These are phyloP conservation scores for Biscutella laevigata DNA, from an alignment of 441 rosid species.

Conservation along the genomic window DNA sequence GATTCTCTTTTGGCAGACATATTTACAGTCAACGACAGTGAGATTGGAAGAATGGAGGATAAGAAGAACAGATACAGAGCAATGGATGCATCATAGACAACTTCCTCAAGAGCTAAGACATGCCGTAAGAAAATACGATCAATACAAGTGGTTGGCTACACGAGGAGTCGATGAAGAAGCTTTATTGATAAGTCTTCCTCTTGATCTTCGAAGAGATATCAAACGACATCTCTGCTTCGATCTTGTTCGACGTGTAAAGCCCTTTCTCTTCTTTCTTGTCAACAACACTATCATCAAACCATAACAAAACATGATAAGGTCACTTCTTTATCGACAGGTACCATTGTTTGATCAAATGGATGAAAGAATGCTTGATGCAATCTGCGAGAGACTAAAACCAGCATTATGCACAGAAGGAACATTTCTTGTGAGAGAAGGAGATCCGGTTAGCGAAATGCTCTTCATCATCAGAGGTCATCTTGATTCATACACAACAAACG, in stretches of 20 bases:
- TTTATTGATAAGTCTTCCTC: conserved; percentile 63
- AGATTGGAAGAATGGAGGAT: conserved; percentile 87
- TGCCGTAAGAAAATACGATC: conserved; percentile 66
- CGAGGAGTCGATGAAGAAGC: conserved; percentile 83
- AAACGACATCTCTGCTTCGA: conserved; percentile 85
- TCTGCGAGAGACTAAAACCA: conserved; percentile 57
- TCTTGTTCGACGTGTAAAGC: conserved; percentile 73
- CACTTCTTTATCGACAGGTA: conserved; percentile 40
- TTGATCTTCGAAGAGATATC: conserved; percentile 74
- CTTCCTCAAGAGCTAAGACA: conserved; percentile 58
- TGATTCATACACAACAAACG: conserved; percentile 63
- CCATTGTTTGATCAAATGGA: conserved; percentile 70
- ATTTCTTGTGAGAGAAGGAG: conserved; percentile 55
- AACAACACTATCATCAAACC: no score
- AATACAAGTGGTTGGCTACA: conserved; percentile 82
- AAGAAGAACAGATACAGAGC: conserved; percentile 74
- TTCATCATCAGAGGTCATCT: conserved; percentile 60
- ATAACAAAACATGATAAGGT: no score
- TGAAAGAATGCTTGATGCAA: conserved; percentile 57
- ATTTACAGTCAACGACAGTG: conserved; percentile 71
- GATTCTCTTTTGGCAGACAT: conserved; percentile 67
- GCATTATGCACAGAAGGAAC: conserved; percentile 51
- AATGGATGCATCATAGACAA: conserved; percentile 91
- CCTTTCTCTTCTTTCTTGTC: background rate
- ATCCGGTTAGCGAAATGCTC: conserved; percentile 60